Base-by-base conservation (phyloP, 2,329 filamentous ascomycete species). In the Sporothrix dimorphospora region DNA sequence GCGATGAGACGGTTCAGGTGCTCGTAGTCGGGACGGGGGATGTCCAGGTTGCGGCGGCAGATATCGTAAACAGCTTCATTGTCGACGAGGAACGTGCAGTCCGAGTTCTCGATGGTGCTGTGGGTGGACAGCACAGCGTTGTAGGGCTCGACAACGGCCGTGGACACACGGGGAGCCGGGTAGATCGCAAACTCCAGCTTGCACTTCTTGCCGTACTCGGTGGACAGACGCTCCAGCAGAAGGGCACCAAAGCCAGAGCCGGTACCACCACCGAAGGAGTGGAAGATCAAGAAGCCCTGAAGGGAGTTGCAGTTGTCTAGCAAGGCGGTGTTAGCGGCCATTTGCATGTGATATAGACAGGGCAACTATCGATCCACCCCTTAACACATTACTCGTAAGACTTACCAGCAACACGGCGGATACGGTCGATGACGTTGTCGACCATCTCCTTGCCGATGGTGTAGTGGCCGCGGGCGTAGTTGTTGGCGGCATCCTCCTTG, bases 361-460 rank as follows among this genome's bases (percentile, higher is more conserved):
- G n/a, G n/a, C n/a, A n/a, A n/a, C n/a, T n/a, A n/a, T n/a, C n/a
- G n/a, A n/a, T n/a, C n/a, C n/a, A n/a, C n/a, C n/a, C n/a, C n/a
- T n/a, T n/a, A 45, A 61, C 27, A 19, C 66, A 16, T n/a, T n/a
- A 4, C 38, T 21, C 24, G 27, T 47, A 30, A 0, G 27, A 80
- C 87, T 79, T 80, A 91, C 90, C 90, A 80, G 86, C 87, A 77
- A 91, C 89, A 76, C 90, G 90, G 78, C 90, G 90, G 76, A 92
- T 88, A 77, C 88, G 88, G 78, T 92, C 90, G 78, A 92, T 88
- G 78, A 92, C 90, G 77, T 82, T 86, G 80, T 92, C 90, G 71
- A 91, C 88, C 88, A 91, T 90, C 84, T 92, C 90, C 86, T 92
- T 92, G 83, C 90, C 90, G 77, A 92, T 89, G 77, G 90, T 92